Base-by-base conservation (phyloP, 306 rosid species). In the Mucuna pruriens region DNA sequence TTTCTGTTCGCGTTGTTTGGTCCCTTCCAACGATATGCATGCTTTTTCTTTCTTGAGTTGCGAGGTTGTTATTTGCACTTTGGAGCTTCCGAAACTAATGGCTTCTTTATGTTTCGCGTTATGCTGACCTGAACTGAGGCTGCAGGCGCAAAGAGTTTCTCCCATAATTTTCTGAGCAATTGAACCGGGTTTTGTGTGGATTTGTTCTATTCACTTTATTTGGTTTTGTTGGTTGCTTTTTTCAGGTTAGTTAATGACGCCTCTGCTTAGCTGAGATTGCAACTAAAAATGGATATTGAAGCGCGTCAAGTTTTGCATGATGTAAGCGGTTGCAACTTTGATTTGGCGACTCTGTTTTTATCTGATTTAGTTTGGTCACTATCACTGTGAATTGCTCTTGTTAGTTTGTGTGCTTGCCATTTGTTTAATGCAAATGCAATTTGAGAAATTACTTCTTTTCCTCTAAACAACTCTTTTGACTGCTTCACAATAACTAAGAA, bases 241-340 rank as follows among this genome's bases (percentile, higher is more conserved):
- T 81, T 67, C 84, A 81, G 87, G 82, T 67, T 83, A 67, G 69
- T 69, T 72, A 39, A 25, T 62, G 64, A 57, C 22, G 66, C 29
- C 3, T 17, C 44, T 55, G 80, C 52, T 75, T 73, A 39, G 76
- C 84, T 70, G 69, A 75, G 38, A 38, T 77, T 19, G 71, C 74
- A 49, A 26, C 66, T 74, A 29, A 38, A 38, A 42, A 89, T 88
- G 95, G 75, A 78, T 45, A 63, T 46, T 70, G 85, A 55, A 46
- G 74, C 78, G 23, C 86, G 19, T 42, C 83, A 16, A n/a, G 15
- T 44, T 84, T 67, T 74, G 77, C 90, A 57, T 20, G 85, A 86
- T 65, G 97, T 92, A 89, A 90, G 97, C 36, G 74, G 67, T 52
- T 70, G 19, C 39, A 71, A 78, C 39, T 60, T 51, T 77, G 72